Evolutionary conservation across 306 rosid species (phyloP).

Genomic region (Glycine soja): DNA sequence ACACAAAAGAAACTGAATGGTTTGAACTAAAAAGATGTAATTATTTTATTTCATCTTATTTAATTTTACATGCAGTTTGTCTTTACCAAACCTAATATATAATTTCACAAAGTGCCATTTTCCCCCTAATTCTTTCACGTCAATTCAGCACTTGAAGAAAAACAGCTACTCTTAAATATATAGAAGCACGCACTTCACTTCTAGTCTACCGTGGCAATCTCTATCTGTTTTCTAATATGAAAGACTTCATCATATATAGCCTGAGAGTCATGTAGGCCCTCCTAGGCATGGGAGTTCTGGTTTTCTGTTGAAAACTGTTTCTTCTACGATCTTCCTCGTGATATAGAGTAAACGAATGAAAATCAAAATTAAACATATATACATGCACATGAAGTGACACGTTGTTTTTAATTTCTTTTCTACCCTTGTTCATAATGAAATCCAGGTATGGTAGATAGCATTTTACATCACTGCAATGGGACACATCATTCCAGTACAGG

Average conservation of each 20-base stretch:
- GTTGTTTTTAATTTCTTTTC: background rate
- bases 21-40: too few species aligned
- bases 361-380: background rate
- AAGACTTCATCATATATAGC: background rate
- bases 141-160: too few species aligned
- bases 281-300: background rate
- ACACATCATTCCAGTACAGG: background rate
- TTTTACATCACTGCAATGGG: constrained; percentile 40
- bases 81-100: too few species aligned
- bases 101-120: too few species aligned
- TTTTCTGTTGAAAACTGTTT: background rate
- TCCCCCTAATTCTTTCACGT: too few species aligned
- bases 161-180: background rate
- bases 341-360: background rate
- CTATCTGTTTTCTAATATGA: background rate
- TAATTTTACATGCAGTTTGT: too few species aligned
- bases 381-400: background rate
- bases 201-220: background rate
- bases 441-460: constrained; percentile 8
- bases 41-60: too few species aligned
- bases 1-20: too few species aligned
- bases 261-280: constrained; percentile 11
- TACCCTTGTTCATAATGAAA: background rate
- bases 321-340: background rate
- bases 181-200: background rate